phyloP scores from a whole-genome alignment of 192 early-diverging fungal species.

The Backusella australiensis region DNA sequence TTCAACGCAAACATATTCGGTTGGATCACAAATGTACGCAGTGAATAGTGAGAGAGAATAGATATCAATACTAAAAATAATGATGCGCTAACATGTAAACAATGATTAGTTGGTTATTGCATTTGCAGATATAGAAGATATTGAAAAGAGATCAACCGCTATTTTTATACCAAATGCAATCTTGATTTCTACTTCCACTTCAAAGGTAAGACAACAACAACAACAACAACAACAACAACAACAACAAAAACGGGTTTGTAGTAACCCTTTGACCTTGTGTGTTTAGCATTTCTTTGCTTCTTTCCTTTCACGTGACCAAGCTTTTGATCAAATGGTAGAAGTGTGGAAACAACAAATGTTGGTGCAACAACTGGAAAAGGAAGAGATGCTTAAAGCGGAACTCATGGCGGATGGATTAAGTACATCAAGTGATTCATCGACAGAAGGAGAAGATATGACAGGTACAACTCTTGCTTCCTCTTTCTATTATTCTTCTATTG shows the following conservation, averaged over 20 bases:
- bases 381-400: background rate
- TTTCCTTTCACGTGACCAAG: conserved; percentile 81
- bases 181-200: conserved; percentile 65
- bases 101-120: conserved; percentile 57
- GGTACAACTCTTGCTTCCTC: background rate
- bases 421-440: background rate
- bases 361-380: background rate
- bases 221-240: background rate
- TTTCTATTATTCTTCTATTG: background rate
- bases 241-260: background rate
- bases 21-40: conserved; percentile 72
- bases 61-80: background rate
- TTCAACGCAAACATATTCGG: conserved; percentile 92
- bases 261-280: background rate
- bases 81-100: conserved; percentile 4
- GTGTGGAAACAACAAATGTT: conserved; percentile 48
- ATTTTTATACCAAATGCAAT: conserved; percentile 89
- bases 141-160: conserved; percentile 84
- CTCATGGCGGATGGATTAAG: conserved; percentile 5
- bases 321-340: conserved; percentile 69
- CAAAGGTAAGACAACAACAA: conserved; percentile 38
- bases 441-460: conserved; percentile 9
- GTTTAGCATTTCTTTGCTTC: conserved; percentile 77
- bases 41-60: background rate
- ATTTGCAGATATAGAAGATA: conserved; percentile 73